Percentiles rank a stretch among this genome's conserved stretches.
Evolutionary conservation across 2,329 filamentous ascomycete species (phyloP).

Genomic region (Pezicula carpinea): DNA sequence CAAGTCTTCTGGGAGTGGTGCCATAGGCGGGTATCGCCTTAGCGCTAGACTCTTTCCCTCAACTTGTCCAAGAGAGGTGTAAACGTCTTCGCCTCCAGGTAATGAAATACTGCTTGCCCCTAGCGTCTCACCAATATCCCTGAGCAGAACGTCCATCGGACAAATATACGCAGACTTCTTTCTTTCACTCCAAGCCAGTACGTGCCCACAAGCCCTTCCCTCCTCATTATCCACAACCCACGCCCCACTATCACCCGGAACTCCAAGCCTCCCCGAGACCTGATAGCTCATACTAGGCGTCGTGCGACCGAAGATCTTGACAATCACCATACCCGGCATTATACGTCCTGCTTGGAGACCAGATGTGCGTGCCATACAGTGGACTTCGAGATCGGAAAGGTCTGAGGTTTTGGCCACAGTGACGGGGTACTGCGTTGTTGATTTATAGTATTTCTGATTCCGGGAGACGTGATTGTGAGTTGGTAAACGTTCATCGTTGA

Average conservation of each 20-base stretch:
- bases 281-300: slow-evolving; percentile 73
- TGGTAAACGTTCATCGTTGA: slow-evolving; percentile 67
- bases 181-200: slow-evolving; percentile 79
- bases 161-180: slow-evolving; percentile 87
- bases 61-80: not conserved
- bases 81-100: slow-evolving; percentile 49
- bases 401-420: slow-evolving; percentile 54
- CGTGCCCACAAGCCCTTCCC: slow-evolving; percentile 83
- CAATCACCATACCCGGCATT: slow-evolving; percentile 70
- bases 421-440: slow-evolving; percentile 43
- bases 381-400: slow-evolving; percentile 73
- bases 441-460: slow-evolving; percentile 33
- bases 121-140: slow-evolving; percentile 78
- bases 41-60: no score
- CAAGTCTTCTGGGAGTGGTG: no score
- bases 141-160: slow-evolving; percentile 85
- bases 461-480: slow-evolving; percentile 62
- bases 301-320: slow-evolving; percentile 80
- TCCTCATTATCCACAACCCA: slow-evolving; percentile 81
- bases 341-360: slow-evolving; percentile 78
- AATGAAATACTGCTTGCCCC: slow-evolving; percentile 66
- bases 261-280: slow-evolving; percentile 51
- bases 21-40: no score
- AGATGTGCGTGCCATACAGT: slow-evolving; percentile 83
- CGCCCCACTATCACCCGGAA: slow-evolving; percentile 87